Conservation (phyloP, 768 basidiomycete genomes). For the Dioszegia crocea region DNA sequence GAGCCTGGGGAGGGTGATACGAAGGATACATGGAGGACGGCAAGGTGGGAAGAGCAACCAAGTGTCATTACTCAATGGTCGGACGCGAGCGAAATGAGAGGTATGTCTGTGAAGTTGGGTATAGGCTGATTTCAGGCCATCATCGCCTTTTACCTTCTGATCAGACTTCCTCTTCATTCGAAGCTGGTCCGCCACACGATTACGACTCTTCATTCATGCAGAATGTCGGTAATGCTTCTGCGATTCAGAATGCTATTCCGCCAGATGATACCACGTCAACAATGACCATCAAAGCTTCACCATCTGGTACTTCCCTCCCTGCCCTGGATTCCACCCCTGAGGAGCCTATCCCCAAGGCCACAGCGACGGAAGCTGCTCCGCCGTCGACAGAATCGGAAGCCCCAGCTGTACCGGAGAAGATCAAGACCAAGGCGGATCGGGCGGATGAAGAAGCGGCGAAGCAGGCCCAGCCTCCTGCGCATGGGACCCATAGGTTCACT, state of each 20-base stretch:
- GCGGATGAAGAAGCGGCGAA: slow-evolving; percentile 11
- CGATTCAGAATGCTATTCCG: neutral
- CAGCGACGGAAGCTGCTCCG: neutral
- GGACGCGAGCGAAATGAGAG: slow-evolving; percentile 42
- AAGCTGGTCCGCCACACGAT: neutral
- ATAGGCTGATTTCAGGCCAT: slow-evolving; percentile 23
- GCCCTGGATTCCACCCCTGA: neutral
- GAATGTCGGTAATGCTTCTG: slow-evolving; percentile 1
- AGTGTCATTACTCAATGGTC: slow-evolving; percentile 33
- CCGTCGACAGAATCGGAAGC: neutral
- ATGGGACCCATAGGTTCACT: slow-evolving; percentile 41
- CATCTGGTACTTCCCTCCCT: neutral
- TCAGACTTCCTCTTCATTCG: slow-evolving; percentile 7
- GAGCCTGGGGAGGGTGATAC: slow-evolving; percentile 3
- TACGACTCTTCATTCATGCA: neutral
- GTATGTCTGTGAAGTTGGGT: slow-evolving; percentile 14
- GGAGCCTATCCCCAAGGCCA: neutral
- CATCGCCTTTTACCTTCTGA: slow-evolving; percentile 15
- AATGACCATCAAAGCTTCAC: slow-evolving; percentile 14
- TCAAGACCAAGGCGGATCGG: slow-evolving; percentile 8
- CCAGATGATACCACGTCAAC: slow-evolving; percentile 11
- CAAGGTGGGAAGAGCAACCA: slow-evolving; percentile 45
- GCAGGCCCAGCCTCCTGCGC: slow-evolving; percentile 1
- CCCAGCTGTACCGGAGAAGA: neutral
- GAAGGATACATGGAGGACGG: slow-evolving; percentile 46